A percentile compares a stretch with the other conserved stretches of the same genome.
phyloP scores from a whole-genome alignment of 2,329 filamentous ascomycete genomes.

The Penicillium italicum region DNA sequence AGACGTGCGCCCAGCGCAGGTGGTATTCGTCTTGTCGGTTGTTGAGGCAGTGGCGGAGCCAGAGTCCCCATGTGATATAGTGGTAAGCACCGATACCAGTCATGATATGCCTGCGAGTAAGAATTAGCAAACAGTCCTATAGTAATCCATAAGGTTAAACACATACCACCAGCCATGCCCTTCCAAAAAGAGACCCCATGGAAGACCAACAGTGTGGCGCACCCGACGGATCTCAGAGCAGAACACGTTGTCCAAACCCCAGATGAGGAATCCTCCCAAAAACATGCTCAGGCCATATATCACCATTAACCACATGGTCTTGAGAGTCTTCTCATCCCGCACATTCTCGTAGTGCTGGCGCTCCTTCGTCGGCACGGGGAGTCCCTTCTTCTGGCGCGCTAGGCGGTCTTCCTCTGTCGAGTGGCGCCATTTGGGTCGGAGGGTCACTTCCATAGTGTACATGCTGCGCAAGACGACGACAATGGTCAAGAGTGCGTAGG shows the following conservation, averaged over 20 bases:
- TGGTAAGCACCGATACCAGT: slow-evolving; percentile 80
- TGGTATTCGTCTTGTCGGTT: slow-evolving; percentile 67
- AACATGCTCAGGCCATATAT: slow-evolving; percentile 66
- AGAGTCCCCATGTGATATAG: slow-evolving; percentile 80
- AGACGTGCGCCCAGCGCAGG: slow-evolving; percentile 64
- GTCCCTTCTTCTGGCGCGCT: slow-evolving; percentile 34
- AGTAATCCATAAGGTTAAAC: neutral
- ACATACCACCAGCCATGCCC: slow-evolving; percentile 69
- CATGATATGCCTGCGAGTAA: slow-evolving; percentile 63
- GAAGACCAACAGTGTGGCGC: slow-evolving; percentile 67
- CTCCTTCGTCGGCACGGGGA: slow-evolving; percentile 42
- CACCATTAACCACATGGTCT: slow-evolving; percentile 74
- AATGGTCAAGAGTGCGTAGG: slow-evolving; percentile 69
- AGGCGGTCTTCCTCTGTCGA: slow-evolving; percentile 46
- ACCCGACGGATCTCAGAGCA: slow-evolving; percentile 63
- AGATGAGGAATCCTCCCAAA: slow-evolving; percentile 69
- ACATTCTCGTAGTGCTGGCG: slow-evolving; percentile 50
- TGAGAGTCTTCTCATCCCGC: slow-evolving; percentile 56
- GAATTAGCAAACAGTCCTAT: slow-evolving; percentile 11
- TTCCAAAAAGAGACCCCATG: slow-evolving; percentile 74
- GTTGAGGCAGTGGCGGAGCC: slow-evolving; percentile 73
- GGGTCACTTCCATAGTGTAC: slow-evolving; percentile 68
- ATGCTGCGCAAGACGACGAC: slow-evolving; percentile 69
- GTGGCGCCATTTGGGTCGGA: slow-evolving; percentile 58
- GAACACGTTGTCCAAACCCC: slow-evolving; percentile 75